These are phyloP conservation scores for Xylaria grammica DNA, from an alignment of 495 filamentous ascomycete genomes.

Conservation along the genomic window DNA sequence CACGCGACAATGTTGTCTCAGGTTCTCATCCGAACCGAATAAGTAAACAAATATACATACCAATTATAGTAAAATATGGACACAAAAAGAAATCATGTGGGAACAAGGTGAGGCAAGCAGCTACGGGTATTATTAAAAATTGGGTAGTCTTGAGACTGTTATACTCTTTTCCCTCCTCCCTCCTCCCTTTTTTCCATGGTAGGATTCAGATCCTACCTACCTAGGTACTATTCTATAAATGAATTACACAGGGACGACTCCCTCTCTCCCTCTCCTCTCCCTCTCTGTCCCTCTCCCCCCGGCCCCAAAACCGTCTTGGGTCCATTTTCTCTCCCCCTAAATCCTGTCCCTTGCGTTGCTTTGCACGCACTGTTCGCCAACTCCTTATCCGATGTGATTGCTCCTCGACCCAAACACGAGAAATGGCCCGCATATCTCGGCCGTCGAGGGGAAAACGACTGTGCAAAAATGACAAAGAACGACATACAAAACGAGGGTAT, in stretches of 20 bases:
- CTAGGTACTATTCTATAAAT: background rate
- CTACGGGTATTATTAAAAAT: slow-evolving; percentile 1
- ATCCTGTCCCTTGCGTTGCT: background rate
- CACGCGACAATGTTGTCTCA: too few relatives aligned
- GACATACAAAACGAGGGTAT: slow-evolving; percentile 18
- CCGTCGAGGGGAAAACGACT: background rate
- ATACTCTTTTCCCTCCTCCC: background rate
- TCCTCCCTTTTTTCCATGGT: background rate
- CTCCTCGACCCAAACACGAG: background rate
- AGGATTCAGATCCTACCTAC: background rate
- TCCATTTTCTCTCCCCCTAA: background rate
- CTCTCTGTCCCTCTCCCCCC: background rate
- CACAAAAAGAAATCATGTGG: background rate
- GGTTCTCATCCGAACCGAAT: too few relatives aligned
- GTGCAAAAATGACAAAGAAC: background rate
- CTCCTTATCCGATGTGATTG: slow-evolving; percentile 10
- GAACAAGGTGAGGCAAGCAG: background rate
- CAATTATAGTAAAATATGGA: too few relatives aligned
- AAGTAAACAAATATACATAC: too few relatives aligned
- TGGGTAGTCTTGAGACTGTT: background rate
- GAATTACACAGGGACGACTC: background rate
- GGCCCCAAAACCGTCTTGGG: background rate
- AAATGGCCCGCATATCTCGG: background rate
- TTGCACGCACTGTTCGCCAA: slow-evolving; percentile 1
- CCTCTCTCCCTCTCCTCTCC: background rate